phyloP scores from a whole-genome alignment of 2,329 filamentous ascomycete species.

The Cladophialophora bantiana region DNA sequence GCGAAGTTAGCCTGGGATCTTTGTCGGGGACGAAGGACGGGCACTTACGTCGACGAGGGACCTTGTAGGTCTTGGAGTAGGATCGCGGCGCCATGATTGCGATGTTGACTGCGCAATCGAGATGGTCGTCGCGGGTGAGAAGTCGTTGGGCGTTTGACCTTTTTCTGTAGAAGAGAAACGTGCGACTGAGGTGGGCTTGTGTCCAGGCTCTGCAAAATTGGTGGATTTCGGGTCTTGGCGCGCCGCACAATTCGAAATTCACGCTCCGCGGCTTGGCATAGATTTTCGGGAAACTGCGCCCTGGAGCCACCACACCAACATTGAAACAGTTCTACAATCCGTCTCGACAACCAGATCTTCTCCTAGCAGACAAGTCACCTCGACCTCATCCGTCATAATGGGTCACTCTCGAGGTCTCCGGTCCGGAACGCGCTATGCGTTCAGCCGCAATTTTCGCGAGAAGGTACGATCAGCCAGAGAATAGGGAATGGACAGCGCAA shows the following conservation, averaged over 20 bases:
- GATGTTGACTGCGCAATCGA: slow-evolving; percentile 44
- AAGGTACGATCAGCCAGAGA: slow-evolving; percentile 56
- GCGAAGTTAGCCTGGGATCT: slow-evolving; percentile 47
- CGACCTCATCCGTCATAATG: slow-evolving; percentile 56
- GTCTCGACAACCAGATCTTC: slow-evolving; percentile 52
- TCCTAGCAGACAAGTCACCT: slow-evolving; percentile 61
- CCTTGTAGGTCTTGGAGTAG: slow-evolving; percentile 99
- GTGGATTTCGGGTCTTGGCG: slow-evolving; percentile 15
- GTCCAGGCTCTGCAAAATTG: slow-evolving; percentile 14
- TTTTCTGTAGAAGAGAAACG: slow-evolving; percentile 2
- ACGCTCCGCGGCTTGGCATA: slow-evolving; percentile 18
- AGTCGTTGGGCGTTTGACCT: slow-evolving; percentile 36
- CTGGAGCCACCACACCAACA: slow-evolving; percentile 15
- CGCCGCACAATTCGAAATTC: slow-evolving; percentile 23
- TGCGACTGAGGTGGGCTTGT: slow-evolving; percentile 9
- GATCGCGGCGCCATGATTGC: slow-evolving; percentile 65
- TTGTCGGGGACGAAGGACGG: slow-evolving; percentile 22
- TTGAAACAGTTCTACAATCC: slow-evolving; percentile 31
- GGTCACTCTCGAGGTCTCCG: slow-evolving; percentile 88
- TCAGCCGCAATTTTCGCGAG: slow-evolving; percentile 92
- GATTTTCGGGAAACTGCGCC: slow-evolving; percentile 22
- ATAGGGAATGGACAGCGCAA: background rate
- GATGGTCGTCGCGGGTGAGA: slow-evolving; percentile 30
- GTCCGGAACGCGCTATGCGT: slow-evolving; percentile 83
- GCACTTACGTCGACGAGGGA: slow-evolving; percentile 80